Evolutionary conservation across 257 asterid species (phyloP), one percentile per base, ranked within the genome.

Genomic region (Solanum chmielewskii): DNA sequence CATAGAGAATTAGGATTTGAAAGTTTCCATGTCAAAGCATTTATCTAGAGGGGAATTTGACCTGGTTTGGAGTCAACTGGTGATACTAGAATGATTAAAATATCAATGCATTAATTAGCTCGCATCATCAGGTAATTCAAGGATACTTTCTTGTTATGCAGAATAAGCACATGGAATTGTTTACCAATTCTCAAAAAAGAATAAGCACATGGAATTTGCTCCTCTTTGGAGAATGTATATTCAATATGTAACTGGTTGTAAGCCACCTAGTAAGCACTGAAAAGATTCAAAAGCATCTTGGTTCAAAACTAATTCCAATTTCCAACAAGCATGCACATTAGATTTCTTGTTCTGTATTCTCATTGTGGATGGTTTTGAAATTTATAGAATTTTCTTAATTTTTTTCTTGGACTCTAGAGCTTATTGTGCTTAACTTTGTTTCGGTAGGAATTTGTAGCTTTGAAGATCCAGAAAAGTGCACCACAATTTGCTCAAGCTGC

Each of bases 401-500:
- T 21, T 29, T 81, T 78, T 45, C 66, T 45, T 45, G 66, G 84
- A 78, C 15, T 78, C n/a, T 49, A 29, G 41, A 29, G 44, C 66
- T 52, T 81, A 83, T 39, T 86, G 15, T 69, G 21, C 86, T 70
- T 90, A 78, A 35, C 83, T 47, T 69, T 15, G 41, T 80, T 82
- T 52, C 41, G 45, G 64, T 77, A 97, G 99, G 91, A 87, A 87
- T 96, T 91, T 87, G 99, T 97, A 88, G 99, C 99, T 88, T 86
- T 97, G 93, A 97, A 97, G 95, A 96, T 97, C 89, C 99, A 97
- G 87, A 97, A 97, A 91, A 97, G 99, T 90, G 96, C 99, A 52
- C 98, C 98, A 23, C 99, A 96, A 87, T 97, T 96, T 88, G 94
- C 98, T 91, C 94, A 97, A 89, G 99, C 99, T 44, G 99, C 99